Conservation (phyloP, 129 eudicot species). For the Calendula officinalis region DNA sequence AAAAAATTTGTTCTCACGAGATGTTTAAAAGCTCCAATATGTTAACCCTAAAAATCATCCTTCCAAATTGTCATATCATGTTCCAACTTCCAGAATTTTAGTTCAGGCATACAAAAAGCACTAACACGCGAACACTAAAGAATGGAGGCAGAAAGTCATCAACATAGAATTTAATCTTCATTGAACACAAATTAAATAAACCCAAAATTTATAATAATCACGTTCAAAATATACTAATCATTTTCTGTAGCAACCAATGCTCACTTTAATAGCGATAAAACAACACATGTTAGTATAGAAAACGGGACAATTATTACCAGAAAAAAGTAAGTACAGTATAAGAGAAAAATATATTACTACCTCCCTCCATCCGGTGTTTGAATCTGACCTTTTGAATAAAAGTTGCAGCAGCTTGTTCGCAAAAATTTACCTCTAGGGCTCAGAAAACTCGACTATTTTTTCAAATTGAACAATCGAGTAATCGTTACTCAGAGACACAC, state of each 20-base stretch:
- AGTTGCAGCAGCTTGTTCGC: slow-evolving; percentile 29
- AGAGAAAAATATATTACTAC: slow-evolving; percentile 44
- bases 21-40: not conserved
- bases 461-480: slow-evolving; percentile 25
- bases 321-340: slow-evolving; percentile 52
- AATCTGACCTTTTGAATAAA: slow-evolving; percentile 50
- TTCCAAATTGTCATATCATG: not conserved
- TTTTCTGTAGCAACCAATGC: too few relatives aligned
- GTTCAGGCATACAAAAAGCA: not conserved
- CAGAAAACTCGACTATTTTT: slow-evolving; percentile 7
- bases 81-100: too few relatives aligned
- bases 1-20: not conserved
- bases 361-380: slow-evolving; percentile 89
- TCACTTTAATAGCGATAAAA: too few relatives aligned
- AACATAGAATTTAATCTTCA: not conserved
- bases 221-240: too few relatives aligned
- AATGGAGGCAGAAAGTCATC: slow-evolving; percentile 15
- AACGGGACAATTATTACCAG: slow-evolving; percentile 49
- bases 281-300: slow-evolving; percentile 9
- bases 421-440: slow-evolving; percentile 25
- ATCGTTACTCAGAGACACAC: not conserved
- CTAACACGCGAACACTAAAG: not conserved
- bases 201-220: too few relatives aligned
- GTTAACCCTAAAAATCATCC: not conserved
- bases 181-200: too few relatives aligned